Base-by-base conservation (phyloP, 352 stramenopile genomes). In the Globisporangium heterothallicum region DNA sequence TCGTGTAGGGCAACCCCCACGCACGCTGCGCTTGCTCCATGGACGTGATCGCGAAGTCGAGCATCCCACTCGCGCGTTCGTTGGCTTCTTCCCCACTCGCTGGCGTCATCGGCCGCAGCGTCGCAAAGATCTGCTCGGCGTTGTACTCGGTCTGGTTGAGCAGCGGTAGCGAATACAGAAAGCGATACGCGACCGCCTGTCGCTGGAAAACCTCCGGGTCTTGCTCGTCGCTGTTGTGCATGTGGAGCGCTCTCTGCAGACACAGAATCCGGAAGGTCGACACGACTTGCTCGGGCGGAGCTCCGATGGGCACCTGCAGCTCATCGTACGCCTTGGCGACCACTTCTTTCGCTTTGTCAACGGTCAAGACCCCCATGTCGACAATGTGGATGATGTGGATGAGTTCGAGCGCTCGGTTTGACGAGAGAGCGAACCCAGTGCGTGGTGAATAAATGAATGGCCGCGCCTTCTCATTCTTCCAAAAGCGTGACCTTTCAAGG, bases 121-220 rank as follows among this genome's bases (percentile, higher is more conserved):
- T 68, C 0, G 68, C 56, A 8, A 86, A 52, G 9, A 85, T 63
- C 25, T 66, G 47, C 29, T 64, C 56, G 7, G 63, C 7, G 1
- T 46, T 21, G 49, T 78, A 68, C 49, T 80, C 68, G 1, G 52
- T 63, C 45, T 62, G 55, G 30, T 70, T 52, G 2, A 78, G 49
- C 48, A 86, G 53, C 10, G 78, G 74, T 34, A 86, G 47, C 25
- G 74, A 84, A 2, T 56, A 61, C n/a, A 88, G 50, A 49, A 84
- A 88, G 1, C 78, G 74, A 50, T 85, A 86, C 2, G 74, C 78
- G 25, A 86, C 74, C 9, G 69, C 72, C 58, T 85, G 72, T 9
- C 69, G 73, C 53, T 84, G 70, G 50, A 85, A 88, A 2, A 5
- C 21, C 7, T 30, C 21, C 24, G 48, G 32, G 18, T 68, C 59